These are phyloP conservation scores for Penicillium silybi DNA, from an alignment of 495 filamentous ascomycete genomes.

Conservation along the genomic window DNA sequence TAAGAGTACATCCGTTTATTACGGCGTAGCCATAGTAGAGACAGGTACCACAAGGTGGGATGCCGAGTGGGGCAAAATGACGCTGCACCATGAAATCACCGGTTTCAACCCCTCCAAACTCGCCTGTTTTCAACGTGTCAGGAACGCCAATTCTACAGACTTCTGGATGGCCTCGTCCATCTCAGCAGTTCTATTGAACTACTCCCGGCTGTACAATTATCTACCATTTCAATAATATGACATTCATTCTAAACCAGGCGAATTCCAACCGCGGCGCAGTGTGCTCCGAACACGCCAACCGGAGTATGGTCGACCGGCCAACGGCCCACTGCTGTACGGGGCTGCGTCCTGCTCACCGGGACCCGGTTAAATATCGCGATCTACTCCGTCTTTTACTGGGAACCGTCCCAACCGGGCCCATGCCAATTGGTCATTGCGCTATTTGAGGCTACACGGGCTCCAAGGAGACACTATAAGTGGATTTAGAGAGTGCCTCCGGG, in stretches of 20 bases:
- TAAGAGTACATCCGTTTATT: constrained; percentile 13
- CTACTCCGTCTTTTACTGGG: background rate
- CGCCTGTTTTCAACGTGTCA: background rate
- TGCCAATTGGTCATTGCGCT: background rate
- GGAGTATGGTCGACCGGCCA: constrained; percentile 28
- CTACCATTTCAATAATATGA: background rate
- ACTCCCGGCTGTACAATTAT: background rate
- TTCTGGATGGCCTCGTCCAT: background rate
- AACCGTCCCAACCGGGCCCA: background rate
- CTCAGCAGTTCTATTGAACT: background rate
- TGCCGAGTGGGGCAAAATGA: constrained; percentile 37
- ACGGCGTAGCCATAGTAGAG: constrained; percentile 4
- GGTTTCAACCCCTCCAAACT: background rate
- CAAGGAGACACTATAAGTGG: no score
- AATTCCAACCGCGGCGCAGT: constrained; percentile 29
- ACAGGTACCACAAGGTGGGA: constrained; percentile 24
- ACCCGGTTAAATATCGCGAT: constrained; percentile 25
- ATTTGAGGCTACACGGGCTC: no score
- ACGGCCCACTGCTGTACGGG: constrained; percentile 25
- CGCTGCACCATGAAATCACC: constrained; percentile 26
- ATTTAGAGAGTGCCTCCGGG: no score
- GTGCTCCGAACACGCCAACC: constrained; percentile 36
- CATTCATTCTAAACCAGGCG: background rate
- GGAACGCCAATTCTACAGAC: background rate
- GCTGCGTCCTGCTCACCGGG: constrained; percentile 25